Conservation (phyloP, 345 rosid species). For the Linum usitatissimum region DNA sequence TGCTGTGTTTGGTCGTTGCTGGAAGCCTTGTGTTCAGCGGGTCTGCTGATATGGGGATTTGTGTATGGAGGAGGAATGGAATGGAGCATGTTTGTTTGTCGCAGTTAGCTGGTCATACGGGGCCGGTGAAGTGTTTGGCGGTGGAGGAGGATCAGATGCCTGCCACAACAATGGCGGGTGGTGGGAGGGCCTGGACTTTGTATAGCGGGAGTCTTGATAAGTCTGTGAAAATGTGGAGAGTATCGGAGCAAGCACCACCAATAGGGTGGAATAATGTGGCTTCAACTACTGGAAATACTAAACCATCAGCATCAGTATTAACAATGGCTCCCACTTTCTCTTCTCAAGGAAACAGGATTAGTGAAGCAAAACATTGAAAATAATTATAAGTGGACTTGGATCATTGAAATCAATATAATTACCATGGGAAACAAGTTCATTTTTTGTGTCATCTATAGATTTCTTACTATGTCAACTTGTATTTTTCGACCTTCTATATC, state of each 20-base stretch:
- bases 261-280: background rate
- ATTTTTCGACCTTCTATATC: too few relatives aligned
- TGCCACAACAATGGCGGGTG: background rate
- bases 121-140: conserved; percentile 84
- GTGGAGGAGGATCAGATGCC: background rate
- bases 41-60: conserved; percentile 71
- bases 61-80: conserved; percentile 63
- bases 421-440: too few relatives aligned
- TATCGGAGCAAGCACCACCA: background rate
- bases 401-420: too few relatives aligned
- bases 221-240: background rate
- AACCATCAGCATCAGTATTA: background rate
- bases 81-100: conserved; percentile 50
- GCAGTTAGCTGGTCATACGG: conserved; percentile 51
- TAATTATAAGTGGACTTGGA: too few relatives aligned
- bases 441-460: too few relatives aligned
- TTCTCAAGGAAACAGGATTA: background rate
- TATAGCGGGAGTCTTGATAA: background rate
- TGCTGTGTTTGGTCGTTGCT: conserved; percentile 57
- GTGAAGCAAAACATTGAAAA: background rate
- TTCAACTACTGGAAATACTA: background rate
- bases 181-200: background rate
- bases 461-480: too few relatives aligned
- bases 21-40: conserved; percentile 73
- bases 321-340: background rate